Conservation (phyloP, 1,139 yeast genomes). For the Taiozyma sp. region DNA sequence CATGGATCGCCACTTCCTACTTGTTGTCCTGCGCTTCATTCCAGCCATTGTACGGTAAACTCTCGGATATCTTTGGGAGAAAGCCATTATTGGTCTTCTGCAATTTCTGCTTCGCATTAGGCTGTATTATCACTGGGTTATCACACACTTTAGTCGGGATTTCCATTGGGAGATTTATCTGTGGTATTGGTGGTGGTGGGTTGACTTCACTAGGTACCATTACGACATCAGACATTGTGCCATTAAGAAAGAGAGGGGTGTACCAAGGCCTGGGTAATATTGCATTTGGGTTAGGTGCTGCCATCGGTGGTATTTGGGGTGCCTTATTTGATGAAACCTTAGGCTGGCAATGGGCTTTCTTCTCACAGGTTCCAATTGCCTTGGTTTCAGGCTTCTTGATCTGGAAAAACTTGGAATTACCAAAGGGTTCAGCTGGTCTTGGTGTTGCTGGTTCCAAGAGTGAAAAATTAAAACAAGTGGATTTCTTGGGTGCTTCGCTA, state of each 20-base stretch:
- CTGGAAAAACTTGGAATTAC: slow-evolving; percentile 30
- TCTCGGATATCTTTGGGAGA: slow-evolving; percentile 85
- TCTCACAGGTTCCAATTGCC: slow-evolving; percentile 60
- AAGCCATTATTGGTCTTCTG: slow-evolving; percentile 47
- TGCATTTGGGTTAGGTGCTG: slow-evolving; percentile 65
- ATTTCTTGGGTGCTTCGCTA: slow-evolving; percentile 60
- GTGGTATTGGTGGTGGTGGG: slow-evolving; percentile 70
- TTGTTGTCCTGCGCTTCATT: slow-evolving; percentile 57
- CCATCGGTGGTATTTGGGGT: slow-evolving; percentile 66
- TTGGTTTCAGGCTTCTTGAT: slow-evolving; percentile 39
- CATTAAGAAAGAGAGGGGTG: slow-evolving; percentile 53
- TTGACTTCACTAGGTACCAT: slow-evolving; percentile 52
- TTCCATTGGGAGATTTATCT: slow-evolving; percentile 63
- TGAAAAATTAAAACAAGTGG: slow-evolving; percentile 53
- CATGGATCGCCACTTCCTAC: slow-evolving; percentile 62
- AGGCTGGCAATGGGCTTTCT: slow-evolving; percentile 76
- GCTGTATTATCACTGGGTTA: slow-evolving; percentile 51
- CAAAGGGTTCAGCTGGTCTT: slow-evolving; percentile 34
- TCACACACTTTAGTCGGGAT: slow-evolving; percentile 45
- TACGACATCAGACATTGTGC: slow-evolving; percentile 52
- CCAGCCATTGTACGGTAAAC: slow-evolving; percentile 80
- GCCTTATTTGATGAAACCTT: slow-evolving; percentile 53
- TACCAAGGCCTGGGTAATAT: slow-evolving; percentile 63
- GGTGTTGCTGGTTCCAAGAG: slow-evolving; percentile 24
- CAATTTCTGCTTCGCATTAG: slow-evolving; percentile 45